Evolutionary conservation across 768 basidiomycete species (phyloP), one percentile per base, ranked within the genome.

Genomic region (Phlebiopsis gigantea): DNA sequence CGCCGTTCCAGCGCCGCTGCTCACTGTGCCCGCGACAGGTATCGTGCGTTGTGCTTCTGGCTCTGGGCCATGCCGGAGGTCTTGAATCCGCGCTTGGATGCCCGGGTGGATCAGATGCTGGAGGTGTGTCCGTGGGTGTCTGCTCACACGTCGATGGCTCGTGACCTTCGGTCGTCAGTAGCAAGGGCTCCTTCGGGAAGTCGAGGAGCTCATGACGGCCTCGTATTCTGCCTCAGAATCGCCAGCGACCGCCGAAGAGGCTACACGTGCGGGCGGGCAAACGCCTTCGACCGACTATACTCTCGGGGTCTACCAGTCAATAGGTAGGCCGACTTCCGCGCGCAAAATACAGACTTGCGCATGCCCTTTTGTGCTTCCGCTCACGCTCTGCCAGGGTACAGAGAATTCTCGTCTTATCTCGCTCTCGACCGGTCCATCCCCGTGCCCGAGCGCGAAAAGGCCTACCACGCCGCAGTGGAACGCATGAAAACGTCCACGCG

Each of bases 221-320:
- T 62, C 34, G 17, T 17, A 2, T 9, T 39, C 8, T 8, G 45
- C 30, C 1, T 25, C 46, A 29, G 30, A 25, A 41, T 21, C 26
- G 9, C 12, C 44, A 21, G 44, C 9, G 24, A 39, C 34, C 8
- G 19, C 10, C 19, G 44, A 45, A 19, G 15, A 45, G 44, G 28
- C 28, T 39, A 31, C 21, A 17, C 15, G 12, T 8, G 15, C n/a
- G 12, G 46, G 26, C n/a, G 10, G 7, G 25, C 19, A n/a, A 42
- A 21, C 39, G 15, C 24, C n/a, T 45, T 26, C 26, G 26, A 29
- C 69, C n/a, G 81, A 93, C 65, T 88, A 84, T 63, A 90, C 90
- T 0, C 70, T 86, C 9, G 96, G 97, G 1, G 89, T 98, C 56
- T 98, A 90, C 70, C 97, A 99, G 68, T 83, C 92, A 0, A 99